Percentiles rank a stretch among this genome's conserved stretches.
Evolutionary conservation across 345 rosid genomes (phyloP).

Genomic region (Populus davidiana): DNA sequence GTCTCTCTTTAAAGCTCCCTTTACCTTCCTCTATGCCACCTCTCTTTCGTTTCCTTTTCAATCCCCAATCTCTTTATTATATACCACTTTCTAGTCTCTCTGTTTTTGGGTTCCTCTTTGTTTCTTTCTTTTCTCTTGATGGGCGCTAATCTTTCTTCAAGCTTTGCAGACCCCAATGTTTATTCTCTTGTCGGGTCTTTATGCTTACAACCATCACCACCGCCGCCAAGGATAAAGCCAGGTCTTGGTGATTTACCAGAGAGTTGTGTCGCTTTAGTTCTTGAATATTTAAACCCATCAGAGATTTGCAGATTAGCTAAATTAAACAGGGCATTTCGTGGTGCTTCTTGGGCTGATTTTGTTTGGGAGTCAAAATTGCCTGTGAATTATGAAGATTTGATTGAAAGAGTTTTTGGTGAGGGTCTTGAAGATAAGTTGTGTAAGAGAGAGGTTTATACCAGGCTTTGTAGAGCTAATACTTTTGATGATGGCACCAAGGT

Average conservation of each 20-base stretch:
- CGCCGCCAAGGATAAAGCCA: conserved; percentile 24
- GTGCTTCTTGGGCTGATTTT: conserved; percentile 93
- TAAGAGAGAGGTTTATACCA: conserved; percentile 65
- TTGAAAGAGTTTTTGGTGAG: conserved; percentile 50
- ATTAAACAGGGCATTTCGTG: conserved; percentile 73
- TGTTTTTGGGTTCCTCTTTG: neutral
- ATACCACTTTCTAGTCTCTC: neutral
- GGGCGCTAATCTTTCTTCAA: conserved; percentile 64
- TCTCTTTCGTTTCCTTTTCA: neutral
- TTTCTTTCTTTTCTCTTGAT: conserved; percentile 20
- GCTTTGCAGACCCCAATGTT: conserved; percentile 24
- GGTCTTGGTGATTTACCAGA: conserved; percentile 83
- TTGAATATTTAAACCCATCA: conserved; percentile 65
- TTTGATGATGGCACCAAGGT: conserved; percentile 83
- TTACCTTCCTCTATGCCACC: neutral
- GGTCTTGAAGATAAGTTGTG: conserved; percentile 35
- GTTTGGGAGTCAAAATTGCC: conserved; percentile 97
- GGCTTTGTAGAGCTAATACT: conserved; percentile 57
- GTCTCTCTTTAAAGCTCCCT: conserved; percentile 16
- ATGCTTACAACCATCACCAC: conserved; percentile 3
- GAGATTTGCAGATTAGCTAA: conserved; percentile 75
- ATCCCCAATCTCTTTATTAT: neutral
- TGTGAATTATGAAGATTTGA: conserved; percentile 47
- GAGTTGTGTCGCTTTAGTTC: conserved; percentile 65
- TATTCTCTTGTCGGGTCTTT: conserved; percentile 5